These are phyloP conservation scores for Hemerocallis citrina DNA, from an alignment of 106 monocot genomes.

Conservation along the genomic window DNA sequence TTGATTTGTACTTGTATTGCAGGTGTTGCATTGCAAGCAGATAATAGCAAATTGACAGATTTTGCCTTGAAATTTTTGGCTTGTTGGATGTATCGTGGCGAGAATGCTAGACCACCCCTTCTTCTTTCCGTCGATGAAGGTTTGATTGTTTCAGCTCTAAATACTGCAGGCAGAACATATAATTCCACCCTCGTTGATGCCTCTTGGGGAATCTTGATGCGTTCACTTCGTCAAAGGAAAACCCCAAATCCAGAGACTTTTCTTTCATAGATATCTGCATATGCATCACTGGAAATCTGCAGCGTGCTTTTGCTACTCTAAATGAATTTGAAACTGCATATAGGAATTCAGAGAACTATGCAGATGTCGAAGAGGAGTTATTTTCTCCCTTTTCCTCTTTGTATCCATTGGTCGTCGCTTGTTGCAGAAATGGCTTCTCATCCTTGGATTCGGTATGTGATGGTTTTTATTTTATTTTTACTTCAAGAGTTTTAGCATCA, in stretches of 20 bases:
- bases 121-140: constrained; percentile 89
- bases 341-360: constrained; percentile 38
- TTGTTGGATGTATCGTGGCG: constrained; percentile 85
- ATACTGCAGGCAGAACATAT: constrained; percentile 71
- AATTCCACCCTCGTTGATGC: constrained; percentile 61
- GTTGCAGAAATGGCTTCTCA: constrained; percentile 80
- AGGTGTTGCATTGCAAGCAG: constrained; percentile 63
- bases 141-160: constrained; percentile 48
- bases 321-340: constrained; percentile 77
- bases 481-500: not conserved
- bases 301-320: constrained; percentile 74
- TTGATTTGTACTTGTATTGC: constrained; percentile 51
- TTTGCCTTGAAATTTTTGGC: constrained; percentile 72
- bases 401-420: constrained; percentile 77
- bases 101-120: constrained; percentile 60
- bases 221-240: constrained; percentile 70
- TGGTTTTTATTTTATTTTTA: not conserved
- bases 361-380: constrained; percentile 51
- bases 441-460: constrained; percentile 76
- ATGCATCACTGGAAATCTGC: constrained; percentile 74
- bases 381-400: constrained; percentile 95
- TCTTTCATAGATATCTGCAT: constrained; percentile 72
- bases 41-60: constrained; percentile 66
- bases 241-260: constrained; percentile 81
- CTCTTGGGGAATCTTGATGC: constrained; percentile 55